Evolutionary conservation across 1,284 basidiomycete genomes (phyloP), one percentile per base, ranked within the genome.

Genomic region (Leccinum subfulvum): DNA sequence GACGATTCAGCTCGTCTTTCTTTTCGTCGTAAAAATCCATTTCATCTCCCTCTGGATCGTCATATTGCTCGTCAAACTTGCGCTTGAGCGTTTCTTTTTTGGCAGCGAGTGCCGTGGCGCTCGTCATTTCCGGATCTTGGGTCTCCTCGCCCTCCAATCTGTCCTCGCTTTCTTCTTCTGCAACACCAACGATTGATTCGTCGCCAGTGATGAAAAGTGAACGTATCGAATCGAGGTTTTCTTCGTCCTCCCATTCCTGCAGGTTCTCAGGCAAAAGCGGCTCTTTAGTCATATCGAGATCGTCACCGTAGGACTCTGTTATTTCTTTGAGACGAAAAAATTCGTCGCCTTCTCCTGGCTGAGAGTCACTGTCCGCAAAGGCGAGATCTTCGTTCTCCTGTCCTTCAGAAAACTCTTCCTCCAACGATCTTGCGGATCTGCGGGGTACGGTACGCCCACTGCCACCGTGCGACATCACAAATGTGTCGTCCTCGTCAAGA

Each of bases 41-140:
- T 70, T 90, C 89, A 37, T 84, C 80, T 16, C 82, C 81, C 63
- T 92, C 91, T 1, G 92, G 91, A 71, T 95, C 94, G 74, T 98
- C 95, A 76, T 98, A 98, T 76, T 97, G 92, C 72, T 95, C 93
- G 78, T 99, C 94, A 74, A 98, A 98, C 75, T 97, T 97, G 67
- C 90, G 88, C 76, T 98, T 98, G 62, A 98, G 83, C 1, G 85
- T 87, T 69, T 91, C 94, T 78, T 98, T 98, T 79, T 97, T 98
- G 51, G 85, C 84, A 5, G 90, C 87, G 33, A 98, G 85, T 1
- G 84, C 79, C 2, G 83, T 81, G 6, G 84, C 85, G 35, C 82
- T 79, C 1, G 80, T 70, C 2, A 77, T 73, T 60, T 83, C 83
- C 1, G 73, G 64, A 39, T 78, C 63, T 18, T 66, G 68, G 51